Evolutionary conservation across 2,329 filamentous ascomycete genomes (phyloP).

Genomic region (Metarhizium brunneum): DNA sequence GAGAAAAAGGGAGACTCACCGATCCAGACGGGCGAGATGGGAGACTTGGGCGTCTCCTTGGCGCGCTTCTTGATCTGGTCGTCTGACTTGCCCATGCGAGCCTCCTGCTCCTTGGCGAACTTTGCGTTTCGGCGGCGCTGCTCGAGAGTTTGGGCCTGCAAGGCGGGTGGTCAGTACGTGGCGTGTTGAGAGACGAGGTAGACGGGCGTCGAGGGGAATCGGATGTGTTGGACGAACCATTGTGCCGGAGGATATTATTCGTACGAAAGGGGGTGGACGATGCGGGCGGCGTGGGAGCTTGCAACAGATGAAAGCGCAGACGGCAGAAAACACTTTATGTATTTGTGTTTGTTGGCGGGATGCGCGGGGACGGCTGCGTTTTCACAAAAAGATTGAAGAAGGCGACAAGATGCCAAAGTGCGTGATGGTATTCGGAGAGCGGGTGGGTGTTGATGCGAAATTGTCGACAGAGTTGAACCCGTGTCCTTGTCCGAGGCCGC

Average conservation of each 20-base stretch:
- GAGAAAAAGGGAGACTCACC: constrained; percentile 33
- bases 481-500: not conserved
- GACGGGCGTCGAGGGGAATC: too few species aligned
- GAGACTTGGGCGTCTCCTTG: constrained; percentile 48
- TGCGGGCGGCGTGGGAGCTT: not conserved
- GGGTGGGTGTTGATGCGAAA: not conserved
- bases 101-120: constrained; percentile 65
- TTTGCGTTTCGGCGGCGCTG: constrained; percentile 74
- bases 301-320: not conserved
- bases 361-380: not conserved
- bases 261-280: not conserved
- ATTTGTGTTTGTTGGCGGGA: not conserved
- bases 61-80: constrained; percentile 50
- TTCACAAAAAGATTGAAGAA: constrained; percentile 5
- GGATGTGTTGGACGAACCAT: constrained; percentile 1
- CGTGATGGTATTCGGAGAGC: constrained; percentile 6
- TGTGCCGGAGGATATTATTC: not conserved
- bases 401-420: constrained; percentile 18
- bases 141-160: constrained; percentile 71
- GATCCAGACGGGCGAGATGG: constrained; percentile 56
- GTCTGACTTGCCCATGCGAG: constrained; percentile 66
- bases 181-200: not conserved
- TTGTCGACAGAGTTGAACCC: not conserved
- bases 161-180: not conserved
- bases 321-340: not conserved